phyloP scores from a whole-genome alignment of 495 filamentous ascomycete genomes.

The Massariosphaeria phaeospora region DNA sequence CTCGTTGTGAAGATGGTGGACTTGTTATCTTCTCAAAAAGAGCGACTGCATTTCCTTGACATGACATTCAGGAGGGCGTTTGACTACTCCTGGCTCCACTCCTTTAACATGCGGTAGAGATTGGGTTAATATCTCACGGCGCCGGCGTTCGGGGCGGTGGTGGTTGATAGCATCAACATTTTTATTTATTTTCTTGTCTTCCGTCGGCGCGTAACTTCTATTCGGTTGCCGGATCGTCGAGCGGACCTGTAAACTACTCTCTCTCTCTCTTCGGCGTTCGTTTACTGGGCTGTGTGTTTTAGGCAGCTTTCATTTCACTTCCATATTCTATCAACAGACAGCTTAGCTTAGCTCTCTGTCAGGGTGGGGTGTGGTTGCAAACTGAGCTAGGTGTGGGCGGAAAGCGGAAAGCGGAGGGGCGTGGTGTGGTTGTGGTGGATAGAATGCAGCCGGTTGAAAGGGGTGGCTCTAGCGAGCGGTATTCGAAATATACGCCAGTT shows the following conservation, averaged over 20 bases:
- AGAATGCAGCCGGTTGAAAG: too few relatives aligned
- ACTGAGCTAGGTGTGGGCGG: too few relatives aligned
- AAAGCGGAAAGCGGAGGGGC: too few relatives aligned
- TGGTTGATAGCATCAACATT: background rate
- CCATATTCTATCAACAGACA: too few relatives aligned
- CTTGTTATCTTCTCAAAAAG: background rate
- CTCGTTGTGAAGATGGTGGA: background rate
- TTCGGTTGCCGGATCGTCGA: background rate
- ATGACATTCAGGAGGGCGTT: conserved; percentile 11
- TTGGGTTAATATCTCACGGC: background rate
- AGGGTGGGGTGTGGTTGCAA: too few relatives aligned
- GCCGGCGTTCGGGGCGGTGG: conserved; percentile 5
- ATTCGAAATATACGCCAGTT: too few relatives aligned
- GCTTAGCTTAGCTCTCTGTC: too few relatives aligned
- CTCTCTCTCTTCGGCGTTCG: background rate
- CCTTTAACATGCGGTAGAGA: conserved; percentile 1
- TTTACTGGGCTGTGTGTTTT: background rate
- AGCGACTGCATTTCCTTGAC: conserved; percentile 2
- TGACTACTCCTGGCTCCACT: conserved; percentile 16
- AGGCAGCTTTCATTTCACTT: too few relatives aligned
- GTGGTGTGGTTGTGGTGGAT: too few relatives aligned
- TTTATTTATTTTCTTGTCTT: background rate
- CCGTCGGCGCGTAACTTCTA: background rate
- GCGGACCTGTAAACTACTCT: conserved; percentile 11
- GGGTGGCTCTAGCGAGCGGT: too few relatives aligned